phyloP scores from a whole-genome alignment of 768 basidiomycete genomes.

The Leucosporidium creatinivorum region DNA sequence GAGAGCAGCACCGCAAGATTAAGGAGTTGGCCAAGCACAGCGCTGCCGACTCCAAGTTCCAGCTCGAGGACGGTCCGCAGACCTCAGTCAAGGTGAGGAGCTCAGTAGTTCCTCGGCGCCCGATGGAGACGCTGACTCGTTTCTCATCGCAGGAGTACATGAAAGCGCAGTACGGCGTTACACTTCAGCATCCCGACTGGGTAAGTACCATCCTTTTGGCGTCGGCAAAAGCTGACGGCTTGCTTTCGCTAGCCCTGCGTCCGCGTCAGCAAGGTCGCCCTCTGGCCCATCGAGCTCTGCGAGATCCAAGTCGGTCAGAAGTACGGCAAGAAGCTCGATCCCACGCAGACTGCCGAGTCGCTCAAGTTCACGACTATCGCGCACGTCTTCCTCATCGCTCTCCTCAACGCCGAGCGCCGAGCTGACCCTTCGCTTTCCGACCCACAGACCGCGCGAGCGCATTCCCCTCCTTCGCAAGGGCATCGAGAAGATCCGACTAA shows the following conservation, averaged over 20 bases:
- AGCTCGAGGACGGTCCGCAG: background rate
- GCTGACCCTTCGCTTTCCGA: background rate
- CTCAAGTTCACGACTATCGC: background rate
- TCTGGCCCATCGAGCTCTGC: conserved; percentile 19
- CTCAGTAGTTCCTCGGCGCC: no score
- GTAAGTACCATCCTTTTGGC: no score
- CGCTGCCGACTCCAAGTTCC: background rate
- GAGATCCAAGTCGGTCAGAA: conserved; percentile 7
- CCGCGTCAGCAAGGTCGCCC: conserved; percentile 1
- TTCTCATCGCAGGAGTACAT: no score
- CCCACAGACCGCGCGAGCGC: conserved; percentile 6
- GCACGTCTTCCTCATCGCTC: background rate
- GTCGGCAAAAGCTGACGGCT: background rate
- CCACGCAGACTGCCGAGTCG: background rate
- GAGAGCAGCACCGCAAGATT: conserved; percentile 11
- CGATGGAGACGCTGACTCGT: no score
- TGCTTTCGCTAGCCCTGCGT: conserved; percentile 7
- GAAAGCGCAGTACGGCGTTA: background rate
- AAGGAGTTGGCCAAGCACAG: background rate
- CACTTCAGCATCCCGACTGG: conserved; percentile 8
- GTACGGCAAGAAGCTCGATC: conserved; percentile 2
- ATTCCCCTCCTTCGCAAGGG: background rate
- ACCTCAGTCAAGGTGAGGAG: background rate
- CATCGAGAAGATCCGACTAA: background rate
- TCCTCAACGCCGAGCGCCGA: background rate